Conservation (phyloP, 306 rosid species). For the Medicago truncatula region MtrunA17r5.0-ANR NC_053042.1:37743001-37743500, state of each 20-base stretch:
- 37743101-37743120: slow-evolving; percentile 71
- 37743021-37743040: slow-evolving; percentile 81
- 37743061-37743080: slow-evolving; percentile 82
- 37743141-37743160: slow-evolving; percentile 81
- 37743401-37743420: too few species aligned
- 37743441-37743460: too few species aligned
- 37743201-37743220: not conserved
- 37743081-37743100: slow-evolving; percentile 78
- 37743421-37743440: too few species aligned
- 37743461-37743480: too few species aligned
- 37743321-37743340: not conserved
- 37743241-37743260: slow-evolving; percentile 71
- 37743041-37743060: slow-evolving; percentile 54
- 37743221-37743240: slow-evolving; percentile 24
- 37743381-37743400: too few species aligned
- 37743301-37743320: slow-evolving; percentile 5
- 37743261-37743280: slow-evolving; percentile 85
- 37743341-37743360: not conserved
- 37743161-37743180: slow-evolving; percentile 24
- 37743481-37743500: too few species aligned
- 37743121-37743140: slow-evolving; percentile 73
- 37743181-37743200: slow-evolving; percentile 14
- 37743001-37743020: not conserved
- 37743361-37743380: too few species aligned
- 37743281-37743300: slow-evolving; percentile 38